Evolutionary conservation across 202 grass and related monocot species (phyloP).

Genomic region (Eragrostis tef): DNA sequence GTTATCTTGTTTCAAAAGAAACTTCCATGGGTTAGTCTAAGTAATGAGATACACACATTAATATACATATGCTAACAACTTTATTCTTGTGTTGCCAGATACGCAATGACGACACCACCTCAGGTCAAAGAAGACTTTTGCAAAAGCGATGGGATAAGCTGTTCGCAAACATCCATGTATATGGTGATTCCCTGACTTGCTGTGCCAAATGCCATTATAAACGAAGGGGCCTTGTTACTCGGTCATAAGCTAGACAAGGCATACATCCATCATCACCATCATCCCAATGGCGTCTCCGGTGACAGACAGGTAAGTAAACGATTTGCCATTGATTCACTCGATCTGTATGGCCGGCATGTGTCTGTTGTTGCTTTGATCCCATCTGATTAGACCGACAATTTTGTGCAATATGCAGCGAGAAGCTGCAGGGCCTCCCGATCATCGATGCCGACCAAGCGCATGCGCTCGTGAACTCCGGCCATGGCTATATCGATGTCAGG

Average conservation of each 20-base stretch:
- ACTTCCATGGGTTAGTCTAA: neutral
- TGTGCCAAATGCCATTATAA: neutral
- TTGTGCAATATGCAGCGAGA: slow-evolving; percentile 8
- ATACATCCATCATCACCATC: neutral
- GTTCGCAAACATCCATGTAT: neutral
- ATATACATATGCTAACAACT: neutral
- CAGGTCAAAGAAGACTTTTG: slow-evolving; percentile 34
- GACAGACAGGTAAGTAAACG: slow-evolving; percentile 6
- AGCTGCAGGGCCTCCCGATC: slow-evolving; percentile 31
- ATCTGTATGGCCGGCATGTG: too few relatives aligned
- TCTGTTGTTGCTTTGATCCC: too few relatives aligned
- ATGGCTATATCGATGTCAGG: slow-evolving; percentile 66
- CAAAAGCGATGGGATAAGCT: neutral
- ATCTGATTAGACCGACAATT: neutral
- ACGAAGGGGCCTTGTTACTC: neutral
- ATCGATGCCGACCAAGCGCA: slow-evolving; percentile 44
- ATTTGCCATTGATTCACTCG: neutral
- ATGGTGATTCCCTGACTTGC: neutral
- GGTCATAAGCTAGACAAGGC: neutral
- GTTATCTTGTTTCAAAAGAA: neutral
- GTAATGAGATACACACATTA: neutral
- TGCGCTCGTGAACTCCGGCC: slow-evolving; percentile 42
- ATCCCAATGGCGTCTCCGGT: slow-evolving; percentile 22
- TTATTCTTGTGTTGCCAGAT: neutral
- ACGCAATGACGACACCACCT: slow-evolving; percentile 28